A percentile compares a stretch with the other conserved stretches of the same genome.
phyloP scores from a whole-genome alignment of 495 filamentous ascomycete genomes.

The Schizothecium vesticola region DNA sequence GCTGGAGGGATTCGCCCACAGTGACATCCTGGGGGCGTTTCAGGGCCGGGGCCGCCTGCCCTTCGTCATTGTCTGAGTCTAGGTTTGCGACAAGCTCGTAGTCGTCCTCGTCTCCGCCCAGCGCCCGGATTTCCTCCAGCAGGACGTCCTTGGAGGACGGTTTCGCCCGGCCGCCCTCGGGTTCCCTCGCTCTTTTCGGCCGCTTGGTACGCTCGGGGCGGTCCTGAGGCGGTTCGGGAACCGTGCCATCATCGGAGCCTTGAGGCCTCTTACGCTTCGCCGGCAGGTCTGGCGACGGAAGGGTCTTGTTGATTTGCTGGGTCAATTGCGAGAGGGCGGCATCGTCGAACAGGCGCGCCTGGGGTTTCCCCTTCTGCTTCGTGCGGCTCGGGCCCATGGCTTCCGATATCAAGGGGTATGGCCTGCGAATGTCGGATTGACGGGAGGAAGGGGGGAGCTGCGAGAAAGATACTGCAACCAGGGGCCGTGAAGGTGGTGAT shows the following conservation, averaged over 20 bases:
- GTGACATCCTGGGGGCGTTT: conserved; percentile 21
- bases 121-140: conserved; percentile 65
- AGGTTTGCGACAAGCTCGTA: conserved; percentile 58
- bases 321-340: conserved; percentile 57
- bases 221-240: conserved; percentile 46
- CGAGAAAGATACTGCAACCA: not conserved
- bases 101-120: conserved; percentile 76
- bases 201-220: conserved; percentile 15
- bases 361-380: conserved; percentile 18
- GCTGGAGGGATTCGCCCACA: conserved; percentile 32
- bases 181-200: conserved; percentile 22
- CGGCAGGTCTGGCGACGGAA: conserved; percentile 29
- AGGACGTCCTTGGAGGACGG: conserved; percentile 31
- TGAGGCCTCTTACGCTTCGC: conserved; percentile 42
- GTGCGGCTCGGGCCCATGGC: conserved; percentile 23
- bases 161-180: conserved; percentile 18
- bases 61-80: conserved; percentile 58
- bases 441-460: not conserved
- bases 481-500: not conserved
- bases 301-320: conserved; percentile 56
- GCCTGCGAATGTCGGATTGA: not conserved
- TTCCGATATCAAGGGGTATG: not conserved
- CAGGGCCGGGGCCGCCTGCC: conserved; percentile 28
- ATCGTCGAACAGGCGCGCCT: conserved; percentile 51
- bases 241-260: conserved; percentile 31